Evolutionary conservation across 352 stramenopile species (phyloP).

Genomic region (Phytophthora chlamydospora): DNA sequence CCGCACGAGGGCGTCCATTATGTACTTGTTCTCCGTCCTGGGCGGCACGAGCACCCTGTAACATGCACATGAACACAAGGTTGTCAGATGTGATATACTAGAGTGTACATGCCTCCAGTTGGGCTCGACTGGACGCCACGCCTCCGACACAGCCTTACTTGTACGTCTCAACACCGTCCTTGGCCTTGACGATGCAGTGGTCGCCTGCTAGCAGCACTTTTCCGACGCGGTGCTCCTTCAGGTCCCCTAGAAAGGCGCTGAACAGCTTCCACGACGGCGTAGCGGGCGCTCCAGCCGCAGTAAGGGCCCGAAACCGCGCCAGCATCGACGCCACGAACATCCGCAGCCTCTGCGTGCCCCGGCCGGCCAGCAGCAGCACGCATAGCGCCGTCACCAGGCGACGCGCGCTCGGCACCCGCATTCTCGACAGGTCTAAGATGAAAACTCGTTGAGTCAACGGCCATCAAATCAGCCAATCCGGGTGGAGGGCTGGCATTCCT

Average conservation of each 20-base stretch:
- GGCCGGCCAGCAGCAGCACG: slow-evolving; percentile 37
- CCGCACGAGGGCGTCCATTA: slow-evolving; percentile 65
- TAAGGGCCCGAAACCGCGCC: slow-evolving; percentile 22
- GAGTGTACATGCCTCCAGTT: slow-evolving; percentile 3
- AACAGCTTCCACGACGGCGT: slow-evolving; percentile 63
- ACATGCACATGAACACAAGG: slow-evolving; percentile 10
- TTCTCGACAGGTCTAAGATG: slow-evolving; percentile 3
- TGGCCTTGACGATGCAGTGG: slow-evolving; percentile 61
- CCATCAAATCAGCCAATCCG: too few species aligned
- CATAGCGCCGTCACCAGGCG: slow-evolving; percentile 41
- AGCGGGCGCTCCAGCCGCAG: slow-evolving; percentile 16
- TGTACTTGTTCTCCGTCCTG: slow-evolving; percentile 73
- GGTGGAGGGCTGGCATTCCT: too few species aligned
- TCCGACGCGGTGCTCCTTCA: slow-evolving; percentile 48
- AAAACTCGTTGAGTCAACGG: slow-evolving; percentile 15
- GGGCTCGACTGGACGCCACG: not conserved
- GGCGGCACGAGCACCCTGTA: slow-evolving; percentile 72
- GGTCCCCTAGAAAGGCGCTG: slow-evolving; percentile 67
- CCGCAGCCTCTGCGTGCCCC: slow-evolving; percentile 28
- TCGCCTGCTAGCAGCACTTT: slow-evolving; percentile 72
- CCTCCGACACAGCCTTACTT: slow-evolving; percentile 41
- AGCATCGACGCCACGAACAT: slow-evolving; percentile 49
- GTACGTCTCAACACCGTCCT: slow-evolving; percentile 50
- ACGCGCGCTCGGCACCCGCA: slow-evolving; percentile 44
- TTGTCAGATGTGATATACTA: slow-evolving; percentile 17